Evolutionary conservation across 106 monocot species (phyloP).

Genomic region (Acorus calamus): DNA sequence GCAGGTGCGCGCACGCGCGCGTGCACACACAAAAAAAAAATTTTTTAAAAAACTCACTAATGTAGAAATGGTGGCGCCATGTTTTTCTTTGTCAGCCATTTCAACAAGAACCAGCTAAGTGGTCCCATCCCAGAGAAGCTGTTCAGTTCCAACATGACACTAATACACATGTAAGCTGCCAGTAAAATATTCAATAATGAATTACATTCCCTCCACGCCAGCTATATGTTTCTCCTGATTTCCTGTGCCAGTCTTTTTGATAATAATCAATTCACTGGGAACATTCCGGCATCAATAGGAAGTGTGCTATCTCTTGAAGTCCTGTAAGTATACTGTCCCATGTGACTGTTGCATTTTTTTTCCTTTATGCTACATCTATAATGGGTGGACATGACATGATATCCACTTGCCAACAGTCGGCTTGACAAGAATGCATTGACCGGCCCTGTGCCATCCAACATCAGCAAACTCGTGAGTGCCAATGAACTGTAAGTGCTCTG

Average conservation of each 20-base stretch:
- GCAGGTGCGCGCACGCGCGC: too few relatives aligned
- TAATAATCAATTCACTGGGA: slow-evolving; percentile 48
- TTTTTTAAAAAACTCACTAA: too few relatives aligned
- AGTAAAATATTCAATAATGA: background rate
- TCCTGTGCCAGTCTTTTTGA: slow-evolving; percentile 53
- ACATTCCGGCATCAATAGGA: slow-evolving; percentile 51
- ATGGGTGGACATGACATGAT: too few relatives aligned
- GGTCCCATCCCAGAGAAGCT: slow-evolving; percentile 47
- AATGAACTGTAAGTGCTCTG: slow-evolving; percentile 55
- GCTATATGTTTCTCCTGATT: background rate
- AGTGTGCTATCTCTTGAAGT: slow-evolving; percentile 36
- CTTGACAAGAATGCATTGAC: slow-evolving; percentile 58
- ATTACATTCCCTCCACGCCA: background rate
- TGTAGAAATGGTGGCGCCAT: too few relatives aligned
- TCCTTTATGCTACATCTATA: too few relatives aligned
- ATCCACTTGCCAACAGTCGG: slow-evolving; percentile 33
- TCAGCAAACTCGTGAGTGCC: slow-evolving; percentile 42
- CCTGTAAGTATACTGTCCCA: slow-evolving; percentile 40
- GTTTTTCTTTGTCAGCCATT: slow-evolving; percentile 45
- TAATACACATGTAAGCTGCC: slow-evolving; percentile 69
- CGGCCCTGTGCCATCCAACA: slow-evolving; percentile 55
- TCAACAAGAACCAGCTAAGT: slow-evolving; percentile 70
- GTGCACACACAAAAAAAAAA: too few relatives aligned
- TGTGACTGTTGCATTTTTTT: background rate
- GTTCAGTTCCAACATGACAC: slow-evolving; percentile 44